These are phyloP conservation scores for Aspergillus fumigatus DNA, from an alignment of 2,329 filamentous ascomycete species.

Conservation along the genomic window DNA sequence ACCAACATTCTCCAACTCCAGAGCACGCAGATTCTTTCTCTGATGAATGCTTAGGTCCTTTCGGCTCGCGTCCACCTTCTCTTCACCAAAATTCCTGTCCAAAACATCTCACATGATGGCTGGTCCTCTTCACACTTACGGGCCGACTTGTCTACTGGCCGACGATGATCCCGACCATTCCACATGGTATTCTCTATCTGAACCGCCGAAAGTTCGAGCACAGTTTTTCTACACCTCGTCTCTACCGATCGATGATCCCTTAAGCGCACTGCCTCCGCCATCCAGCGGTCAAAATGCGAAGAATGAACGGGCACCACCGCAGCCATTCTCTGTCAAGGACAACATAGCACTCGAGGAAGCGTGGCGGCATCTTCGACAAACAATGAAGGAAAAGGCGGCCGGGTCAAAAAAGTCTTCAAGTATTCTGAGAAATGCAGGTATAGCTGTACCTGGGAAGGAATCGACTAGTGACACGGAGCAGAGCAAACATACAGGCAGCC, in stretches of 20 bases:
- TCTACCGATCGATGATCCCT: constrained; percentile 79
- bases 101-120: constrained; percentile 28
- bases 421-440: constrained; percentile 12
- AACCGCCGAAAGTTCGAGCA: constrained; percentile 56
- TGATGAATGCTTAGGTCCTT: neutral
- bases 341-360: constrained; percentile 74
- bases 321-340: constrained; percentile 74
- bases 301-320: constrained; percentile 57
- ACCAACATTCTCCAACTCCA: neutral
- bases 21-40: neutral
- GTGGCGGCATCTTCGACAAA: constrained; percentile 58
- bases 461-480: constrained; percentile 4
- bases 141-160: constrained; percentile 52
- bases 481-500: constrained; percentile 9
- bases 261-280: constrained; percentile 61
- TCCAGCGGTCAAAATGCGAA: constrained; percentile 47
- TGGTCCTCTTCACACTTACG: constrained; percentile 54
- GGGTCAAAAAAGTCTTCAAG: constrained; percentile 5
- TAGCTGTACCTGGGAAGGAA: constrained; percentile 23
- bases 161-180: constrained; percentile 30
- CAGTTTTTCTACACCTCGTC: constrained; percentile 85
- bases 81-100: neutral
- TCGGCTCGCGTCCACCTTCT: neutral
- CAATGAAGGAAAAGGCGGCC: constrained; percentile 9
- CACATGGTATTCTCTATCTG: constrained; percentile 34